Percentiles rank a stretch among this genome's conserved stretches.
Evolutionary conservation across 2,329 filamentous ascomycete species (phyloP).

Genomic region (Nothophaeocryptopus gaeumannii): DNA sequence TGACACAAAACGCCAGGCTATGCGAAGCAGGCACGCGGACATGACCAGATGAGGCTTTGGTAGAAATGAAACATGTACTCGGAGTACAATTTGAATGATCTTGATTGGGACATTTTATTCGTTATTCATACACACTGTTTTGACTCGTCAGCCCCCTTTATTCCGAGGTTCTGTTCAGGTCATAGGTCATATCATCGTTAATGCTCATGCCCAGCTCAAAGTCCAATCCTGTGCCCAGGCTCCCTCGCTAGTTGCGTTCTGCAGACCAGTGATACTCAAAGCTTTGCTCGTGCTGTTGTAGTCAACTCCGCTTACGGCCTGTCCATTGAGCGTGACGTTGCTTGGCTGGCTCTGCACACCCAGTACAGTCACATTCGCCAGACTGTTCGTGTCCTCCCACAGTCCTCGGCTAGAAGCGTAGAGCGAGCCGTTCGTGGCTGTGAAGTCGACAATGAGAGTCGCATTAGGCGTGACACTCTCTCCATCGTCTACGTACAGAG

Average conservation of each 20-base stretch:
- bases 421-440: conserved; percentile 46
- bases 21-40: no score
- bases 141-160: no score
- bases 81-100: no score
- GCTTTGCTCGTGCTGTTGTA: conserved; percentile 51
- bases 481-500: conserved; percentile 72
- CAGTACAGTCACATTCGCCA: conserved; percentile 63
- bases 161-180: no score
- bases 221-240: conserved; percentile 60
- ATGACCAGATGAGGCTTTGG: no score
- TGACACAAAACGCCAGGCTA: no score
- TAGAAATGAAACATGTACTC: no score
- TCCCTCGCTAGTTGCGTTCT: conserved; percentile 48
- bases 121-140: no score
- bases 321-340: conserved; percentile 55
- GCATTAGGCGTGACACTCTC: conserved; percentile 59
- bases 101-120: no score
- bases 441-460: conserved; percentile 52
- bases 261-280: conserved; percentile 52
- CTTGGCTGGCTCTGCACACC: conserved; percentile 47
- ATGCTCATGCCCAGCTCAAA: conserved; percentile 48
- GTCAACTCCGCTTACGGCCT: conserved; percentile 44
- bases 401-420: conserved; percentile 50
- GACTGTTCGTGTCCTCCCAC: conserved; percentile 56
- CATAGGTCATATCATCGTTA: not conserved